A percentile compares a stretch with the other conserved stretches of the same genome.
These are phyloP conservation scores for Collybia mongolica DNA, from an alignment of 768 basidiomycete species.

Conservation along the genomic window DNA sequence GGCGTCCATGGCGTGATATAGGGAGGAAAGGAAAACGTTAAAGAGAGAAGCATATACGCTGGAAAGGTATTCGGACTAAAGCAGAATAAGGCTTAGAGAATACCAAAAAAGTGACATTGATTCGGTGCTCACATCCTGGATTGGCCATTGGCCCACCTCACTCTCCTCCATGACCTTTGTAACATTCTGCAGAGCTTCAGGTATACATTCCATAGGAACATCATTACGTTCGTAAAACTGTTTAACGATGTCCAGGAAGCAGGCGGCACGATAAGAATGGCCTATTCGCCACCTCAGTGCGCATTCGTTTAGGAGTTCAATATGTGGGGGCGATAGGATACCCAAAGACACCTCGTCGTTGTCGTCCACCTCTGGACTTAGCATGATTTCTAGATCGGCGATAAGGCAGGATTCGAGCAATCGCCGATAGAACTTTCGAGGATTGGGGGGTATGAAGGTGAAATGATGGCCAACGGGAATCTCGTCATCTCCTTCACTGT, in stretches of 20 bases:
- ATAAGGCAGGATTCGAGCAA: slow-evolving; percentile 82
- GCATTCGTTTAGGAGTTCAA: slow-evolving; percentile 85
- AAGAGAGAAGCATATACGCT: slow-evolving; percentile 72
- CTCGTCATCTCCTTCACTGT: slow-evolving; percentile 62
- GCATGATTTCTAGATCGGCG: slow-evolving; percentile 86
- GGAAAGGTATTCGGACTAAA: slow-evolving; percentile 66
- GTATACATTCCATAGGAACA: slow-evolving; percentile 93
- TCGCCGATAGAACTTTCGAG: slow-evolving; percentile 81
- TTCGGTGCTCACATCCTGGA: slow-evolving; percentile 67
- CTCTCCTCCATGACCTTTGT: slow-evolving; percentile 69
- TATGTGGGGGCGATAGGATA: slow-evolving; percentile 77
- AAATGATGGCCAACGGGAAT: slow-evolving; percentile 74
- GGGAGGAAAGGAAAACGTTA: slow-evolving; percentile 80
- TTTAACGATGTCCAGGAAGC: slow-evolving; percentile 84
- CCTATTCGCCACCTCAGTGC: slow-evolving; percentile 88
- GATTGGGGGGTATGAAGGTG: slow-evolving; percentile 89
- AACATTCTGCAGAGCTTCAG: slow-evolving; percentile 80
- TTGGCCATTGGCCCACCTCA: slow-evolving; percentile 75
- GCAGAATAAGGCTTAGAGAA: slow-evolving; percentile 5
- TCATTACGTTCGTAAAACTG: slow-evolving; percentile 86
- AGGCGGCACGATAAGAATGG: slow-evolving; percentile 71
- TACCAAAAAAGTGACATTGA: slow-evolving; percentile 1
- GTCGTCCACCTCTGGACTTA: slow-evolving; percentile 87
- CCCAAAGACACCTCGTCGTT: slow-evolving; percentile 94
- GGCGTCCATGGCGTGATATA: slow-evolving; percentile 83